phyloP scores from a whole-genome alignment of 2,329 filamentous ascomycete species.

The Phoma sp. region DNA sequence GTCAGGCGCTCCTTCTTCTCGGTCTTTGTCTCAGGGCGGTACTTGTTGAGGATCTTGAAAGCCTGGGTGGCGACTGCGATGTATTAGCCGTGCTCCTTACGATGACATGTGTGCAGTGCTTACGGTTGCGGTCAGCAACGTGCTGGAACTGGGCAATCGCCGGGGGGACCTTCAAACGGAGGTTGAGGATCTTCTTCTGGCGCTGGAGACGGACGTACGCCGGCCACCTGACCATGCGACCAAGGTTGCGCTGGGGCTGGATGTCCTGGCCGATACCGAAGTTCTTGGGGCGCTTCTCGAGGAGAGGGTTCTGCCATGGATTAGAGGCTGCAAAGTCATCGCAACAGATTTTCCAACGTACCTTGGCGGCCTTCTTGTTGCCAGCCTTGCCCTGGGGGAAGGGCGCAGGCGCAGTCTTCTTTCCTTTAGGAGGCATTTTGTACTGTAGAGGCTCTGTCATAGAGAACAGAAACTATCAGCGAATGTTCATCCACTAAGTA shows the following conservation, averaged over 20 bases:
- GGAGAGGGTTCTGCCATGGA: conserved; percentile 83
- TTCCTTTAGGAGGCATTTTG: conserved; percentile 76
- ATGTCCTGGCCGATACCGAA: conserved; percentile 99
- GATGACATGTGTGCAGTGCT: conserved; percentile 20
- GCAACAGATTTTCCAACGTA: conserved; percentile 58
- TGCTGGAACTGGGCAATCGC: conserved; percentile 97
- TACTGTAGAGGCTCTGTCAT: conserved; percentile 86
- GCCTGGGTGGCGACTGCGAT: conserved; percentile 79
- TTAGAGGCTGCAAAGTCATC: conserved; percentile 26
- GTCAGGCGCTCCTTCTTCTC: conserved; percentile 99
- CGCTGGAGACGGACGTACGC: conserved; percentile 94
- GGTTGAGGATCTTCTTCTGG: conserved; percentile 93
- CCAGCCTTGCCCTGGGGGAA: conserved; percentile 72
- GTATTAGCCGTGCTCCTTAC: conserved; percentile 73
- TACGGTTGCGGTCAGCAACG: conserved; percentile 67
- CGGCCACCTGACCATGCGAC: conserved; percentile 94
- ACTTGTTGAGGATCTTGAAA: conserved; percentile 99
- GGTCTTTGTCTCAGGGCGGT: conserved; percentile 97
- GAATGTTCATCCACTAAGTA: conserved; percentile 74
- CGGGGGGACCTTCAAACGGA: conserved; percentile 98
- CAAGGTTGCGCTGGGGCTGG: conserved; percentile 71
- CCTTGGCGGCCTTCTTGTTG: conserved; percentile 94
- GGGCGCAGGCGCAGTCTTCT: conserved; percentile 96
- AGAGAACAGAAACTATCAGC: conserved; percentile 99
- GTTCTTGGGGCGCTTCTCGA: conserved; percentile 98